Base-by-base conservation (phyloP, 164 flowering plant genomes). In the Tetrastigma voinierianum region DNA sequence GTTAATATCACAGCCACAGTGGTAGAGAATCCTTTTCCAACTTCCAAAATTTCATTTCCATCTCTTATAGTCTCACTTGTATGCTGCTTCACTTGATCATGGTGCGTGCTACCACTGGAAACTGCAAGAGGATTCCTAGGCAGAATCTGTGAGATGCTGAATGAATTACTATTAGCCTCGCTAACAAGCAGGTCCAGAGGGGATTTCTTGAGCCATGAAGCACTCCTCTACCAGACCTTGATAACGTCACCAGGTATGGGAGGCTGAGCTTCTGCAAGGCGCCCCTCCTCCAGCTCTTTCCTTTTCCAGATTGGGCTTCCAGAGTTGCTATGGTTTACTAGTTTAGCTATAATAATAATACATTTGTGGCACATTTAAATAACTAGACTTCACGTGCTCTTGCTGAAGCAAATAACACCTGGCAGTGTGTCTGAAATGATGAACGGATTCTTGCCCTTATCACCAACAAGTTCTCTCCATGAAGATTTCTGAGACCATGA, bases 111-210 rank as follows among this genome's bases (percentile, higher is more conserved):
- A 15, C 43, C 45, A 12, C 2, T 59, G 45, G 66, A 49, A 43
- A 20, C 43, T 16, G 23, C 40, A 68, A 61, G 51, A 67, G 61
- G 61, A 47, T 23, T 45, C 32, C 67, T 72, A 1, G 86, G 84
- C 47, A 85, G 59, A 71, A 90, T 76, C 55, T 84, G 76, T 19
- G 90, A 62, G 51, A 90, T 77, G 74, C 87, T 91, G 79, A 94
- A 91, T 3, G 85, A 77, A 69, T 68, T 74, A 57, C 44, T n/a
- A n/a, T 65, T 67, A 3, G 61, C 59, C 60, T 74, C 86, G 18
- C 74, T 71, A 54, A 90, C 81, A 66, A 90, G 70, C 68, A 87
- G 80, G 78, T 83, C 93, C 91, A 90, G 1, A n/a, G 96, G 80
- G 46, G 81, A 81, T 67, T 85, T 83, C 45, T 81, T 84, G 20